Conservation (phyloP, 306 rosid genomes). For the Rubus idaeus region DNA sequence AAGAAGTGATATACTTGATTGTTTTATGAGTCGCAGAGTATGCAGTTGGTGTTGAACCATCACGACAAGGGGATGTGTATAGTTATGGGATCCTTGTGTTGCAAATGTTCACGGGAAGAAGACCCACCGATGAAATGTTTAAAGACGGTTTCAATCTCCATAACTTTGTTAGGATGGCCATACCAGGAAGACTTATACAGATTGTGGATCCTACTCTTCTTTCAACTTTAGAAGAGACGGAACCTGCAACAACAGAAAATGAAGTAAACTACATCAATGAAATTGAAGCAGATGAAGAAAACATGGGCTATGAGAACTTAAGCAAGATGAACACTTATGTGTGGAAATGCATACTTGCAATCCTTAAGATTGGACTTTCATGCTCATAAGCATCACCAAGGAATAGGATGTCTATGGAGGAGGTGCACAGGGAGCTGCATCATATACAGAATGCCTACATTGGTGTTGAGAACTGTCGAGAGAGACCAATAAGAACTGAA, state of each 20-base stretch:
- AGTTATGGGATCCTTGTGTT: conserved; percentile 41
- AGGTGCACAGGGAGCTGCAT: conserved; percentile 22
- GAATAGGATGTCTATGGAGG: conserved; percentile 33
- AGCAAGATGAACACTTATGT: background rate
- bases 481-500: background rate
- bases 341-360: conserved; percentile 27
- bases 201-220: conserved; percentile 37
- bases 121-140: conserved; percentile 38
- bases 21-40: conserved; percentile 29
- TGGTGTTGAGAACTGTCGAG: background rate
- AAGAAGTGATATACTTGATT: background rate
- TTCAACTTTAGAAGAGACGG: background rate
- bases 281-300: background rate
- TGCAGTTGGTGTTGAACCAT: conserved; percentile 28
- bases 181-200: conserved; percentile 25
- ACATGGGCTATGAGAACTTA: background rate
- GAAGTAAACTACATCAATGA: background rate
- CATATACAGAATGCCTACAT: conserved; percentile 3
- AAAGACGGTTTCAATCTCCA: conserved; percentile 25
- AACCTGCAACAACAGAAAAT: background rate
- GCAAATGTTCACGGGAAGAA: conserved; percentile 27
- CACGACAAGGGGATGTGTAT: conserved; percentile 33
- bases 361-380: conserved; percentile 29
- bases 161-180: conserved; percentile 20
- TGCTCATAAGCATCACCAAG: conserved; percentile 32